Evolutionary conservation across 495 filamentous ascomycete species (phyloP), one percentile per base, ranked within the genome.

Genomic region (Antarctomyces pellizariae): DNA sequence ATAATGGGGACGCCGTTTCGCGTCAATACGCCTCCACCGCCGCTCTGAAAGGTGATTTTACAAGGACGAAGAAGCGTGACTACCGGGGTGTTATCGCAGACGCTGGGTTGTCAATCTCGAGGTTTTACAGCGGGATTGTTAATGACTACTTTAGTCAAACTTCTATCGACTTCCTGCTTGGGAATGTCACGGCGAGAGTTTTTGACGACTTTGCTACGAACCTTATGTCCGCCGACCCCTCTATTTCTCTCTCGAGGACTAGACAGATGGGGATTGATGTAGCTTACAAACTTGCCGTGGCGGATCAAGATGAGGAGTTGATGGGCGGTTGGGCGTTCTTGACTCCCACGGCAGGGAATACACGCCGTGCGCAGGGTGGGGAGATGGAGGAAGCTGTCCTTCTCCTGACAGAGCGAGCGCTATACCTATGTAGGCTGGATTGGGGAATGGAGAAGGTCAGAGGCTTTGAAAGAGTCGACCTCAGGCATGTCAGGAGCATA

Each of bases 121-220:
- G 76, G 12, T 64, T 68, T 31, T 69, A 66, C 31, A 68, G 62
- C 11, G 92, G 90, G 37, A 80, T 92, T 39, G 76, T 97, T 36
- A 83, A 83, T 39, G 86, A 97, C 47, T 91, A 82, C 45, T 93
- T 93, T 46, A 76, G 79, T 6, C 86, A 97, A 45, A 74, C 79
- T 0, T 75, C 73, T 22, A 91, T 93, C 36, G 86, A 97, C 47
- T 93, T 77, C 38, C 58, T 90, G n/a, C 61, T 93, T 0, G 86
- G 86, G 13, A 83, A 83, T 34, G 79, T 86, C 10, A 74, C 73
- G 0, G 62, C 63, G 1, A 55, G 64, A 9, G 75, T 90, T 4
- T 93, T 93, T 36, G 69, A 74, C 25, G 86, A 97, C 28, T 97
- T 93, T 37, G 77, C 90, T 43, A 62, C 71, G 2, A 71, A 75